These are phyloP conservation scores for Penicillium lividum DNA, from an alignment of 495 filamentous ascomycete genomes.

Conservation along the genomic window DNA sequence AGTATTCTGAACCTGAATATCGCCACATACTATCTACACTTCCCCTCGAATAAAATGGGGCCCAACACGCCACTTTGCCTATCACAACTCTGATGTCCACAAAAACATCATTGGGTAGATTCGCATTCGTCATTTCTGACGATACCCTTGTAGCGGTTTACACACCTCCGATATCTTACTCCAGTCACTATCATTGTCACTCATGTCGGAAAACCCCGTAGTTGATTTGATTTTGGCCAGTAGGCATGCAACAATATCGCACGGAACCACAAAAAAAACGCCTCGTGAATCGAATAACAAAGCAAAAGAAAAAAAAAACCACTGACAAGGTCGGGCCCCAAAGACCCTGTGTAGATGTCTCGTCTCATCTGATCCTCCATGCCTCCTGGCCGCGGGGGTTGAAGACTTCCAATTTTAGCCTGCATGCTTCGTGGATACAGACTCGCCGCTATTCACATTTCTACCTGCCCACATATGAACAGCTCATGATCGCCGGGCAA, in stretches of 20 bases:
- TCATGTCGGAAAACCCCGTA: conserved; percentile 4
- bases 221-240: conserved; percentile 26
- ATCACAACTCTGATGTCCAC: not conserved
- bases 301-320: conserved; percentile 13
- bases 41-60: not conserved
- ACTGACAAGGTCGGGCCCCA: not conserved
- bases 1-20: not conserved
- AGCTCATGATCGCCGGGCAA: not conserved
- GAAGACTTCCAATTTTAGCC: not conserved
- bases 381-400: not conserved
- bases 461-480: not conserved
- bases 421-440: not conserved
- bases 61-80: not conserved
- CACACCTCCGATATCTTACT: not conserved
- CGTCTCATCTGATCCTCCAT: conserved; percentile 2
- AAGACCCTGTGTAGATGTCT: not conserved
- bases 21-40: not conserved
- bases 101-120: not conserved
- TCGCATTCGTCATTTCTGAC: conserved; percentile 7
- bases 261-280: conserved; percentile 26
- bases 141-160: not conserved
- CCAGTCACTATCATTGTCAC: not conserved
- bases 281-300: conserved; percentile 26
- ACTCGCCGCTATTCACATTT: not conserved
- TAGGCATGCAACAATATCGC: conserved; percentile 25